Base-by-base conservation (phyloP, 2,329 filamentous ascomycete species). In the Aspergillus awamori region DNA sequence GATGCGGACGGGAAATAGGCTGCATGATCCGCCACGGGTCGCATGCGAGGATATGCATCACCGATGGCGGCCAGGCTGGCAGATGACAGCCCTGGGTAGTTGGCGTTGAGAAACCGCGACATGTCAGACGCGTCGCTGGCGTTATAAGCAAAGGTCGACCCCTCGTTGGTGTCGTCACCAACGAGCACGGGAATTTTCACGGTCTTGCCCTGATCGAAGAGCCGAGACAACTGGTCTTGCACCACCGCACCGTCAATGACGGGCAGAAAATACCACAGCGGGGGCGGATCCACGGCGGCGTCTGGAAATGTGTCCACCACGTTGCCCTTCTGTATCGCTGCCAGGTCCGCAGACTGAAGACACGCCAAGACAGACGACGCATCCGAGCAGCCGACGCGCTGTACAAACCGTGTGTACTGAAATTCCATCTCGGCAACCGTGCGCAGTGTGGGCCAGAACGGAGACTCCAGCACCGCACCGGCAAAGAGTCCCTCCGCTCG, bases 391-490 rank as follows among this genome's bases (percentile, higher is more conserved):
- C 74, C 74, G 1, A 78, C 75, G 17, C 77, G 74, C 24, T 74
- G 72, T 17, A 79, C 72, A 4, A 83, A 71, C 53, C 74, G 77
- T 62, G 81, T 72, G 68, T 81, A 83, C 53, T 80, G 76, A 61
- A 78, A 81, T 57, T 83, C 77, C 30, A 72, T 75, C 58, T 82
- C 76, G 2, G 67, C 62, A 8, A 80, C 70, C 0, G 74, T 81
- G n/a, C 77, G 73, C 17, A 82, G 68, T 0, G 76, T 74, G 1
- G 76, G 74, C 63, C 81, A 80, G 4, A 77, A 79, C 26, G 81
- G 77, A 4, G 79, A 82, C 62, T 83, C 80, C 17, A 78, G 76
- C 2, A 81, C 79, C 1, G 77, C 76, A 8, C 76, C 81, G 15
- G 76, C 74, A 67, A 83, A 83, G 5, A 84, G 70, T 8, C 71